Evolutionary conservation across 306 rosid genomes (phyloP), one percentile per base, ranked within the genome.

Genomic region (Chamaecrista fasciculata): DNA sequence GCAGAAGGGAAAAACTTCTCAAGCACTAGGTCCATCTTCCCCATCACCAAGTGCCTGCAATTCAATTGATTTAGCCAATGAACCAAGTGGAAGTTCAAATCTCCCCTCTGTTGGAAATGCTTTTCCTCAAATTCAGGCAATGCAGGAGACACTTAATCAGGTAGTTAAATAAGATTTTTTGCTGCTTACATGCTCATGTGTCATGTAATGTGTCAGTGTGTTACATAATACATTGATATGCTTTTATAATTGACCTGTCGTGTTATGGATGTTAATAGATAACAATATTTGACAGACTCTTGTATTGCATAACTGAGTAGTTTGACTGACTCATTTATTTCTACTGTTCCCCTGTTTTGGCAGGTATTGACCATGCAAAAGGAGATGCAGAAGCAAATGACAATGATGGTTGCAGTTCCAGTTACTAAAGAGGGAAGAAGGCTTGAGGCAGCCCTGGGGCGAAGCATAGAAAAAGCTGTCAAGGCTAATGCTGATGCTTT

Each of bases 101-200:
- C 85, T 77, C 62, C 86, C 76, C 31, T 70, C 85, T 55, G 53
- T 68, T 1, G 97, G 89, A 73, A 85, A 77, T 78, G 79, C 80
- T 31, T 70, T 47, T 55, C 83, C 91, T 77, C 95, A 88, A 81
- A 59, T 89, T 72, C 33, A 80, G 70, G 86, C 83, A 47, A 83
- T 95, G 88, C 99, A 91, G 71, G 99, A 91, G 68, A 78, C 74
- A 11, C 66, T 95, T 74, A 95, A 76, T 84, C 97, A 91, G 97
- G 97, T 95, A 65, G 65, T 36, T 66, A n/a, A 55, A 56, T 62
- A 6, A 23, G 39, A 39, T 25, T 5, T 31, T 50, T 62, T 34
- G 16, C 36, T 39, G 37, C 15, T 75, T 47, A 64, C 12, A 53
- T 36, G 72, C 19, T 31, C 5, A 37, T 42, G 50, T 36, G 23